Evolutionary conservation across 2,329 filamentous ascomycete species (phyloP), one percentile per base, ranked within the genome.

Genomic region (Xylariaceae sp.): DNA sequence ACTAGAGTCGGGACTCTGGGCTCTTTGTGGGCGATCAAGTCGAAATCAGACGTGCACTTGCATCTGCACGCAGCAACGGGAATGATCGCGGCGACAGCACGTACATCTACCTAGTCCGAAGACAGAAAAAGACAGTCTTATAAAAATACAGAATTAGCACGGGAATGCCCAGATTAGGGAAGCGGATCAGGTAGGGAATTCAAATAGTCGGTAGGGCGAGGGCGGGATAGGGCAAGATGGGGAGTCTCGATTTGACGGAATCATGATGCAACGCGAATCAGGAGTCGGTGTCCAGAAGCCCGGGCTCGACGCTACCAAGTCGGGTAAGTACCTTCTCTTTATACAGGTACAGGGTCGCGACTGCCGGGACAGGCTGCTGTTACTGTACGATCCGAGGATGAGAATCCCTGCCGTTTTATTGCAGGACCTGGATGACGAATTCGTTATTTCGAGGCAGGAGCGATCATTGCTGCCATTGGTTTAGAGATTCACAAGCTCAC

Each of bases 101-200:
- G 55, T 49, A 61, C 64, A 66, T 66, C 18, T 56, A 17, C 15
- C 57, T 57, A 53, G 56, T 42, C 60, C 54, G 37, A 45, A 39
- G 35, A 50, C 10, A 8, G 15, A 23, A 49, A 35, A 37, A 30
- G 23, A 30, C 23, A 30, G 23, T 30, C 15, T 54, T 17, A 49
- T 23, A 3, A 39, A 34, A 44, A 17, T 10, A 35, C 2, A 11
- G 35, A 45, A 17, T 37, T 10, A 30, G 23, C 23, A 30, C 23
- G 23, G 23, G 3, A 30, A 30, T 30, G 23, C 23, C 23, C 23
- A 6, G 23, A 30, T 30, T 30, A 30, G 23, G 23, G 23, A 30
- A 30, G 23, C 23, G 23, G 23, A 30, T 30, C 4, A 30, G 23
- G 23, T 30, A 30, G 23, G 23, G 23, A 30, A 30, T 30, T 30